Evolutionary conservation across 2,329 filamentous ascomycete species (phyloP).

Genomic region (Graphilbum fragrans): DNA sequence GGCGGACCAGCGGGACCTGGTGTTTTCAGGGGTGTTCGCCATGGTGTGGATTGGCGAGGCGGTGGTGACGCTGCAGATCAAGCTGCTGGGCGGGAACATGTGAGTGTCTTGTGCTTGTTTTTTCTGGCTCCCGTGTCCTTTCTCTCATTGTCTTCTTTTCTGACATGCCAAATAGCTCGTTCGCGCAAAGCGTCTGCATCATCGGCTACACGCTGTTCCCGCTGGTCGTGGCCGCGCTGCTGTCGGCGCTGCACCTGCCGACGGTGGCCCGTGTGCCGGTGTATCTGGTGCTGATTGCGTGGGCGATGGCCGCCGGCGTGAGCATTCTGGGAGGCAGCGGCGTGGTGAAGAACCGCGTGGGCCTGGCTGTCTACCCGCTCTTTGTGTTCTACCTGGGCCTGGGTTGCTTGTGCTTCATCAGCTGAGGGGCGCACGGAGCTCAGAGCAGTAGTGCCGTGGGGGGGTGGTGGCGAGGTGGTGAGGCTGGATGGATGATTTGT

Average conservation of each 20-base stretch:
- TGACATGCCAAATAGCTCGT: constrained; percentile 52
- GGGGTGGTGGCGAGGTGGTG: no score
- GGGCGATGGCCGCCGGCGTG: constrained; percentile 90
- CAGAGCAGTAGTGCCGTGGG: not conserved
- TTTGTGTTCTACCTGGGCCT: constrained; percentile 91
- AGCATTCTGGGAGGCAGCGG: constrained; percentile 94
- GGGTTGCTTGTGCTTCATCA: constrained; percentile 95
- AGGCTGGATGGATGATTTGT: no score
- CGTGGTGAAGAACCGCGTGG: constrained; percentile 88
- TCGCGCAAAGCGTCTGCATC: constrained; percentile 94
- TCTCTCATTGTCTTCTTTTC: not conserved
- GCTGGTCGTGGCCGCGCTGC: constrained; percentile 79
- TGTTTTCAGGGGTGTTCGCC: constrained; percentile 94
- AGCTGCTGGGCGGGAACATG: constrained; percentile 93
- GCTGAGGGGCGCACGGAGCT: constrained; percentile 32
- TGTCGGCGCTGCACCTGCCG: constrained; percentile 72
- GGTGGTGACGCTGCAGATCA: constrained; percentile 95
- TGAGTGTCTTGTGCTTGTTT: constrained; percentile 33
- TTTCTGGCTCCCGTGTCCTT: not conserved
- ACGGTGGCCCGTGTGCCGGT: constrained; percentile 79
- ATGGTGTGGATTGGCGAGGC: constrained; percentile 96
- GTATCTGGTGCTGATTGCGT: constrained; percentile 76
- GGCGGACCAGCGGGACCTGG: constrained; percentile 68
- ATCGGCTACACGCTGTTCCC: constrained; percentile 98
- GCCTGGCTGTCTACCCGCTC: constrained; percentile 85